These are phyloP conservation scores for Sugiyamaella americana DNA, from an alignment of 805 yeast species.

Conservation along the genomic window DNA sequence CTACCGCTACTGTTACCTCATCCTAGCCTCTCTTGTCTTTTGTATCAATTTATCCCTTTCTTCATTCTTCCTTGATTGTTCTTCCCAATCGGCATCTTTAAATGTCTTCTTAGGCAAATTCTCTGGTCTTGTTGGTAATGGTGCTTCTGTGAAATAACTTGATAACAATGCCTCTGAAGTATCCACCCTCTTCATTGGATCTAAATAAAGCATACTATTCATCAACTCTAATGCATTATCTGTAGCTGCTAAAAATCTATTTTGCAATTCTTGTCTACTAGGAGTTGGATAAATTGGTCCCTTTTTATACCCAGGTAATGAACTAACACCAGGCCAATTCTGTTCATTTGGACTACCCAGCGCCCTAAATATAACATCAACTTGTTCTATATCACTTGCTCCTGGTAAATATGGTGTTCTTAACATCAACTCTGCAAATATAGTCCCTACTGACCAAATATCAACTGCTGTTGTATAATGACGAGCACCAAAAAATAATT, in stretches of 20 bases:
- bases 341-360: conserved; percentile 93
- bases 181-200: conserved; percentile 68
- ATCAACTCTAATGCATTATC: conserved; percentile 74
- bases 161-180: conserved; percentile 59
- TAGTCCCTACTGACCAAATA: conserved; percentile 94
- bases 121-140: conserved; percentile 63
- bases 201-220: conserved; percentile 64
- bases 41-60: conserved; percentile 18
- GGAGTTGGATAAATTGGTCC: conserved; percentile 74
- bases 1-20: not conserved
- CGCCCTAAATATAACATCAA: conserved; percentile 91
- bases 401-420: conserved; percentile 95
- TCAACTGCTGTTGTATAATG: conserved; percentile 89
- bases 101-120: conserved; percentile 46
- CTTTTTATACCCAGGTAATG: conserved; percentile 63
- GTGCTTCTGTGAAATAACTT: conserved; percentile 64
- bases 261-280: conserved; percentile 67
- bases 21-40: conserved; percentile 12
- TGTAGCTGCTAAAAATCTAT: conserved; percentile 84
- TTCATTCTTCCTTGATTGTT: conserved; percentile 14
- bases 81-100: conserved; percentile 16
- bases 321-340: conserved; percentile 84
- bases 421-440: conserved; percentile 93
- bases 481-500: conserved; percentile 76
- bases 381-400: conserved; percentile 79